Percentiles rank a stretch among this genome's conserved stretches.
Conservation (phyloP, 2,329 filamentous ascomycete species). For the Pestalotiopsis sp. region DNA sequence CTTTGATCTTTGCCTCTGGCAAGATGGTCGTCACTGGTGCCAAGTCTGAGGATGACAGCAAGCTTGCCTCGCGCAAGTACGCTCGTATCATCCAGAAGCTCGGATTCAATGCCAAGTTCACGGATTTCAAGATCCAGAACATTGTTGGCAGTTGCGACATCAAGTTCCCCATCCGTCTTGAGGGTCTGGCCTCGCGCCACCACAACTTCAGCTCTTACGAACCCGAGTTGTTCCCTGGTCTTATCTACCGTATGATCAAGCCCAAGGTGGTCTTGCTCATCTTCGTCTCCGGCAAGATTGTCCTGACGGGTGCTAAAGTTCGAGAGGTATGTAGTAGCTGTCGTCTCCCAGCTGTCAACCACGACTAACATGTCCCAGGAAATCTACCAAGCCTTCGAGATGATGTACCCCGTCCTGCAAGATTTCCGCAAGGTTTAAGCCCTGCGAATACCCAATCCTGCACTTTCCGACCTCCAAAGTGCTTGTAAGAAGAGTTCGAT, state of each 20-base stretch:
- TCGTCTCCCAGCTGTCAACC: neutral
- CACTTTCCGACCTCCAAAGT: slow-evolving; percentile 16
- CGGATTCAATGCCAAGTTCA: slow-evolving; percentile 99
- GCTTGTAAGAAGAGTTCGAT: slow-evolving; percentile 26
- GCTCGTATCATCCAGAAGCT: slow-evolving; percentile 99
- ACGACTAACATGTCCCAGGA: slow-evolving; percentile 48
- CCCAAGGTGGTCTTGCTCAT: slow-evolving; percentile 98
- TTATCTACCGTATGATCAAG: slow-evolving; percentile 99
- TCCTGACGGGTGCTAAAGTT: slow-evolving; percentile 95
- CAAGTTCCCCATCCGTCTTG: slow-evolving; percentile 97
- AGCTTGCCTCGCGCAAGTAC: slow-evolving; percentile 95
- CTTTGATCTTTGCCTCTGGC: slow-evolving; percentile 94
- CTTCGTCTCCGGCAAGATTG: slow-evolving; percentile 98
- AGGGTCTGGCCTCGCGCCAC: slow-evolving; percentile 94
- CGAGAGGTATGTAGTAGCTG: slow-evolving; percentile 59
- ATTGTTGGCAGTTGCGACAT: slow-evolving; percentile 99
- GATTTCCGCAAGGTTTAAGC: slow-evolving; percentile 62
- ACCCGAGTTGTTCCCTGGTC: slow-evolving; percentile 96
- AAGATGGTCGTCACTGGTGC: slow-evolving; percentile 99
- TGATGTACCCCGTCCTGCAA: slow-evolving; percentile 95
- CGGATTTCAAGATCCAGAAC: slow-evolving; percentile 99
- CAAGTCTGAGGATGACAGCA: slow-evolving; percentile 97
- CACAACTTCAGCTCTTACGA: slow-evolving; percentile 99
- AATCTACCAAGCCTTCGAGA: slow-evolving; percentile 95
- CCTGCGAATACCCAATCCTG: slow-evolving; percentile 15